Base-by-base conservation (phyloP, 306 rosid species). In the Cicer chorassanicum region DNA sequence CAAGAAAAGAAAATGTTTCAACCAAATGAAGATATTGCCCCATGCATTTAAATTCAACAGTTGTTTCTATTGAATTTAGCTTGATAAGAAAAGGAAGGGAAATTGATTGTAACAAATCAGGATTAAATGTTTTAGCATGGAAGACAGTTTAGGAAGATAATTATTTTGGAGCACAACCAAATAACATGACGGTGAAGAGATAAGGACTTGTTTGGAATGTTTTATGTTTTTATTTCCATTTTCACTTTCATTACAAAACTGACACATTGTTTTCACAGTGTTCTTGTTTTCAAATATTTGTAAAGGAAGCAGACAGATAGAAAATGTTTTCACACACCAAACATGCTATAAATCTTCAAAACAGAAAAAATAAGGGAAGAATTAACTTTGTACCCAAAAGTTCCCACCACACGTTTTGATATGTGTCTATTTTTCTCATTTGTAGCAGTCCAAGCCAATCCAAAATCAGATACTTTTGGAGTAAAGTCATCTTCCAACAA, bases 361-460 rank as follows among this genome's bases (percentile, higher is more conserved):
- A 51, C 8, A 13, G 38, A 50, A 64, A 63, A 61, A 7, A 15
- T 1, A 70, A 7, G 55, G 51, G 54, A 29, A 67, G 21, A 70
- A 64, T 29, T 29, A 68, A 60, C 24, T 29, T 54, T 42, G n/a
- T 83, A 92, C 98, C 98, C 98, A 9, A 92, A 92, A 76, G 98
- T 92, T 82, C 98, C 98, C 96, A 92, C 89, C 78, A 92, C 91
- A 6, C 89, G 91, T 13, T 90, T 90, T 13, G 96, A 90, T 82
- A 86, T 86, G 72, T 92, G 96, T 73, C 68, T 84, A 72, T 73
- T 90, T 43, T 88, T 89, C 83, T 83, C 95, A 55, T 90, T 92
- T 50, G 77, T 36, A 8, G 96, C 91, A 1, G 91, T 40, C 76
- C 90, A 84, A 57, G 98, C 98, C 85, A 90, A 89, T 63, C 98